Percentiles rank a stretch among this genome's conserved stretches.
Conservation (phyloP, 73 alveolate genomes). For the Paramecium caudatum region DNA sequence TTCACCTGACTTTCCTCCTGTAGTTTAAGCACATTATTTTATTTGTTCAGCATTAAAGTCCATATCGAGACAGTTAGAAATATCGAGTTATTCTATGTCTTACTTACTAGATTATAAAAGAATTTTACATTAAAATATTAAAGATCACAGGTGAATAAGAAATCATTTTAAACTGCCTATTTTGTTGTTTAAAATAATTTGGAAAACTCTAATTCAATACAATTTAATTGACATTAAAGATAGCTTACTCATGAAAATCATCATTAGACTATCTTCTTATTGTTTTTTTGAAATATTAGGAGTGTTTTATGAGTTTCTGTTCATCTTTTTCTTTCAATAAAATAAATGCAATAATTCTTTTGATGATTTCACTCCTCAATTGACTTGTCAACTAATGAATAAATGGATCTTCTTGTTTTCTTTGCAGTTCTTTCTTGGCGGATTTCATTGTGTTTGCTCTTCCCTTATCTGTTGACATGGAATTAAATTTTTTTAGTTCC, state of each 20-base stretch:
- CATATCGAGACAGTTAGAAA: constrained; percentile 25
- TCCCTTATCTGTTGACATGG: too few relatives aligned
- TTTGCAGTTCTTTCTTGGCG: background rate
- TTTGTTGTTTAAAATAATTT: background rate
- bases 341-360: constrained; percentile 38
- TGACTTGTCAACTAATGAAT: constrained; percentile 14
- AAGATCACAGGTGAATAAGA: constrained; percentile 25
- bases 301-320: background rate
- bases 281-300: background rate
- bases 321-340: constrained; percentile 25
- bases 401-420: constrained; percentile 45
- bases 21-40: constrained; percentile 62
- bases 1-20: constrained; percentile 95
- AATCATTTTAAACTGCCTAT: constrained; percentile 38
- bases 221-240: background rate
- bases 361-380: constrained; percentile 40
- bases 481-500: too few relatives aligned
- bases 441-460: background rate
- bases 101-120: background rate
- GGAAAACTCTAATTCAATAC: background rate
- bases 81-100: constrained; percentile 10
- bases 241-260: background rate
- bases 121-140: background rate
- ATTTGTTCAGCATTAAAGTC: constrained; percentile 1
- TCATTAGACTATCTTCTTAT: background rate